Evolutionary conservation across 2,329 filamentous ascomycete genomes (phyloP), one percentile per base, ranked within the genome.

Genomic region (Chalara sp.): DNA sequence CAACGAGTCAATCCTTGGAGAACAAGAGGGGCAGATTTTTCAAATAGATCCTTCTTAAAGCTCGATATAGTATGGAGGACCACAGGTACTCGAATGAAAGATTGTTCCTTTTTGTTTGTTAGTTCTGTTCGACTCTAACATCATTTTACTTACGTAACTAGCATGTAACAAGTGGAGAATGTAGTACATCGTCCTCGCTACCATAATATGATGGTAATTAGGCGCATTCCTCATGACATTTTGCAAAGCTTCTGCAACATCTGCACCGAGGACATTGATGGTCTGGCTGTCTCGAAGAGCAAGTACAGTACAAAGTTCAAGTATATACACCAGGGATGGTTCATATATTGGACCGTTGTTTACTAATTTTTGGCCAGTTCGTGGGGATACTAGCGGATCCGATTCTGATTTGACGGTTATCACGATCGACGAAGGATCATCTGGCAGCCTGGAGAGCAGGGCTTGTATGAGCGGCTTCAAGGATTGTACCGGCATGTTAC

Each of bases 381-480:
- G 66, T 3, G 84, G 77, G 32, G 80, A 76, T 3, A 21, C 21
- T 6, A 79, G 71, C 7, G 83, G 74, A 33, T 87, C 79, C 49
- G 85, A 77, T 53, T 96, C 92, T n/a, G 89, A 77, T 70, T 96
- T 97, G 44, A 97, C 88, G 13, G 83, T 85, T 57, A 96, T 95
- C 51, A 96, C 86, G 41, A 85, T 83, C 2, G 87, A 83, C 3
- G 86, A 81, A 46, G 81, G 84, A 57, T 93, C 87, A 62, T 97
- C 91, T 0, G 92, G 92, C n/a, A 99, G 76, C 61, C 95, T 84
- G 13, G 83, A 79, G 10, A 97, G 74, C 11, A 99, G 74, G 8
- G 87, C 80, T 57, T 86, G 77, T 6, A 96, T 79, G 31, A 95
- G 67, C 12, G 76, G 72, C 48, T 77, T 74, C 32, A 88, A 69